Base-by-base conservation (phyloP, 176 grass and related monocot genomes). In the Chrysopogon serrulatus region DNA sequence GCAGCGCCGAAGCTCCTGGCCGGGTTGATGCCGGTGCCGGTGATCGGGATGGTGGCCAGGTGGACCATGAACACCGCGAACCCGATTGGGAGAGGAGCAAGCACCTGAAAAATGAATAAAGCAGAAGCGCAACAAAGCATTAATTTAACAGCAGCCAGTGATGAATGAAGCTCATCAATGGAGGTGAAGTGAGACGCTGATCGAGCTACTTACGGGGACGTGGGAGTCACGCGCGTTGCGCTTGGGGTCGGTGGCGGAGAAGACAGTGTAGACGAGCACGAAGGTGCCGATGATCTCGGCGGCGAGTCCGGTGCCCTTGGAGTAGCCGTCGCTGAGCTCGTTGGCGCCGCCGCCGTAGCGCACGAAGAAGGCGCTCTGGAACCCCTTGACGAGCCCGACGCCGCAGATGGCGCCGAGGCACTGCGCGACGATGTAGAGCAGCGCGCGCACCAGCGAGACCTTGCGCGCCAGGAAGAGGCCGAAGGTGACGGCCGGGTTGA, bases 41-140 rank as follows among this genome's bases (percentile, higher is more conserved):
- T 97, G 70, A 97, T 92, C 2, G 95, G 95, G 79, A 97, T 97
- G 10, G 95, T 94, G 54, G 95, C 95, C 43, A 97, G 43, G 83
- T 97, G 95, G 13, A 97, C 95, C 95, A 97, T 94, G 92, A 97
- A 97, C 81, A 97, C 95, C 3, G 95, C 95, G 77, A 98, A 95
- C 37, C 95, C 95, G 14, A 98, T 98, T 40, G 95, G 95, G 54
- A 95, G 95, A 65, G 95, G 95, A 85, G 95, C 95, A 60, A 97
- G 85, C 67, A 97, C 95, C 95, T 98, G 83, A 32, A 3, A 7
- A 56, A 51, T 94, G 67, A 43, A 86, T 21, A 82, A 65, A 54
- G 27, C 18, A 68, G 24, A 77, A 62, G 35, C 24, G 7, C 34
- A 40, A 3, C 34, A 40, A 3, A 26, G 15, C 0, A n/a, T 77